Conservation (phyloP, 2,329 filamentous ascomycete genomes). For the Zymoseptoria ardabiliae region DNA sequence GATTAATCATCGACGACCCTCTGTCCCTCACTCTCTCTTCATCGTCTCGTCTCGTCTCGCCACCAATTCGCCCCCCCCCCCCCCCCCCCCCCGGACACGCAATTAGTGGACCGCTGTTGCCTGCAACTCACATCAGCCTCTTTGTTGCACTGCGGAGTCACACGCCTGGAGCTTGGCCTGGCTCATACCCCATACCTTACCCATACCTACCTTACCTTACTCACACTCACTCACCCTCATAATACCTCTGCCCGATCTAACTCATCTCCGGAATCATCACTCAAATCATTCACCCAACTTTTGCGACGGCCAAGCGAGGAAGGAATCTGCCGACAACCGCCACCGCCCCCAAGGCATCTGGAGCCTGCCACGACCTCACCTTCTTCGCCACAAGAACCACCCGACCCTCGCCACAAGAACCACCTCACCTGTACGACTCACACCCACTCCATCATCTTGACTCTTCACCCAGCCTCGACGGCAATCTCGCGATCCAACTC, state of each 20-base stretch:
- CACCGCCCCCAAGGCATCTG: neutral
- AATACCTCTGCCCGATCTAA: too few species aligned
- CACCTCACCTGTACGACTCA: neutral
- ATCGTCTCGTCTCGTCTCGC: neutral
- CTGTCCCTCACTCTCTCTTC: too few species aligned
- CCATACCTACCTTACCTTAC: too few species aligned
- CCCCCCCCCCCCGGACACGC: too few species aligned
- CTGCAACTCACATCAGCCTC: neutral
- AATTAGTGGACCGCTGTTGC: neutral
- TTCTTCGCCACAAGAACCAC: neutral
- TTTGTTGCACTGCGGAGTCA: neutral
- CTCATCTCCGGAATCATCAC: too few species aligned
- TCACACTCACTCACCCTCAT: too few species aligned
- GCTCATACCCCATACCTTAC: neutral
- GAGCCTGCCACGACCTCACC: neutral
- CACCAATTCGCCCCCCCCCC: neutral
- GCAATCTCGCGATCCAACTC: slow-evolving; percentile 13
- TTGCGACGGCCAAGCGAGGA: neutral
- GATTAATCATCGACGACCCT: neutral
- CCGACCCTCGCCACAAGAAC: neutral
- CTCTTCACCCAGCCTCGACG: slow-evolving; percentile 18
- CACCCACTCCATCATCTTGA: neutral
- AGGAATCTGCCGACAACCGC: neutral
- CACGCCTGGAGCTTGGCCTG: neutral
- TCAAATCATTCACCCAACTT: too few species aligned